Conservation (phyloP, 768 basidiomycete species). For the Mycena vitilis region DNA sequence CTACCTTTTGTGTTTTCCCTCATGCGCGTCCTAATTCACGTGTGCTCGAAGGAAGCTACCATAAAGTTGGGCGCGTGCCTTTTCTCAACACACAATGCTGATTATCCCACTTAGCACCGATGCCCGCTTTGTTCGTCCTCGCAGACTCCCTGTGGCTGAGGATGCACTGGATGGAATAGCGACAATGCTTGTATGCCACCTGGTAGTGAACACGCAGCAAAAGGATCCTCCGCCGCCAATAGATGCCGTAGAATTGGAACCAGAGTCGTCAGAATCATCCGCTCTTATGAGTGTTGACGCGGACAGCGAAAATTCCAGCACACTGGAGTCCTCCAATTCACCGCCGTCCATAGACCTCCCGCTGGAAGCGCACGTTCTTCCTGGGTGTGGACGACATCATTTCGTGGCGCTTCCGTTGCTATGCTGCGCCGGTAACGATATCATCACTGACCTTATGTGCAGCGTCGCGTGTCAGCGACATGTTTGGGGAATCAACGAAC, state of each 20-base stretch:
- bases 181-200: slow-evolving; percentile 8
- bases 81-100: neutral
- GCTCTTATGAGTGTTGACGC: neutral
- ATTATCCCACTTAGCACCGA: neutral
- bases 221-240: too few relatives aligned
- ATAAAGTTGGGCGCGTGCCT: slow-evolving; percentile 1
- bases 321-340: neutral
- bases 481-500: neutral
- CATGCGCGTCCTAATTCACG: neutral
- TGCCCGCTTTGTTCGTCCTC: slow-evolving; percentile 10
- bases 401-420: slow-evolving; percentile 6
- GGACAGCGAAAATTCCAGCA: neutral
- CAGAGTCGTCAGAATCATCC: neutral
- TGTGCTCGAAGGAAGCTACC: slow-evolving; percentile 5
- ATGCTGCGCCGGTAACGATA: slow-evolving; percentile 4
- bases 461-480: slow-evolving; percentile 23
- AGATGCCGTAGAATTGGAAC: neutral
- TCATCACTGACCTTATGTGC: slow-evolving; percentile 16
- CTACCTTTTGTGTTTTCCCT: slow-evolving; percentile 1
- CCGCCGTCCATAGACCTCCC: neutral
- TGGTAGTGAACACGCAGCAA: too few relatives aligned
- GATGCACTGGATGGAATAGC: neutral
- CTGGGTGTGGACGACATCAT: slow-evolving; percentile 7
- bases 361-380: slow-evolving; percentile 12
- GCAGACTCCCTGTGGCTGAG: neutral